Conservation (phyloP, 139 green algal species). For the Chlamydomonas sp. region DNA sequence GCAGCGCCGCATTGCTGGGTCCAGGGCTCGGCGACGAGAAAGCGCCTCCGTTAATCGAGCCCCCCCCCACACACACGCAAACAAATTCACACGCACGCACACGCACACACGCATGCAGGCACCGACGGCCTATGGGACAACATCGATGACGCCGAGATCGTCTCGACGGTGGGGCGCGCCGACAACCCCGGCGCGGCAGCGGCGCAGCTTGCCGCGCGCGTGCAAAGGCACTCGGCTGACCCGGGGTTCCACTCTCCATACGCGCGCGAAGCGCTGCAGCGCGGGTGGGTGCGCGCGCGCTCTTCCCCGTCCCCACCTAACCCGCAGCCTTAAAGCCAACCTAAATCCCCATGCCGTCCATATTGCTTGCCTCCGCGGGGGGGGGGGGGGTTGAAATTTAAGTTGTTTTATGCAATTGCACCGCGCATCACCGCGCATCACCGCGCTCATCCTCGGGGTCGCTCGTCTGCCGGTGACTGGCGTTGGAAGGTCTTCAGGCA, state of each 20-base stretch:
- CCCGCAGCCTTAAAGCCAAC: background rate
- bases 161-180: slow-evolving; percentile 23
- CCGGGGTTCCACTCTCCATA: slow-evolving; percentile 67
- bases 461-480: too few relatives aligned
- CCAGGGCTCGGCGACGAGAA: too few relatives aligned
- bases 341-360: background rate
- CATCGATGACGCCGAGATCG: too few relatives aligned
- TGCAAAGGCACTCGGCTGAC: slow-evolving; percentile 40
- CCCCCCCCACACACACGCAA: too few relatives aligned
- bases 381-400: background rate
- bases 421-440: background rate
- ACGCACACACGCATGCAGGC: too few relatives aligned
- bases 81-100: background rate
- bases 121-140: too few relatives aligned
- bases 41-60: too few relatives aligned
- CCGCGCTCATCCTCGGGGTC: background rate
- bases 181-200: slow-evolving; percentile 31
- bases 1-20: too few relatives aligned
- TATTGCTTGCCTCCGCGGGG: background rate
- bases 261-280: slow-evolving; percentile 50
- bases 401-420: background rate
- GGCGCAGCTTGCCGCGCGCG: slow-evolving; percentile 21
- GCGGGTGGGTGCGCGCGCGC: slow-evolving; percentile 36
- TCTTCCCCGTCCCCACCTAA: background rate
- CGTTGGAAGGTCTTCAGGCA: too few relatives aligned